Evolutionary conservation across 148 eudicot genomes (phyloP), one percentile per base, ranked within the genome.

Genomic region (Vaccinium vitisidaea): DNA sequence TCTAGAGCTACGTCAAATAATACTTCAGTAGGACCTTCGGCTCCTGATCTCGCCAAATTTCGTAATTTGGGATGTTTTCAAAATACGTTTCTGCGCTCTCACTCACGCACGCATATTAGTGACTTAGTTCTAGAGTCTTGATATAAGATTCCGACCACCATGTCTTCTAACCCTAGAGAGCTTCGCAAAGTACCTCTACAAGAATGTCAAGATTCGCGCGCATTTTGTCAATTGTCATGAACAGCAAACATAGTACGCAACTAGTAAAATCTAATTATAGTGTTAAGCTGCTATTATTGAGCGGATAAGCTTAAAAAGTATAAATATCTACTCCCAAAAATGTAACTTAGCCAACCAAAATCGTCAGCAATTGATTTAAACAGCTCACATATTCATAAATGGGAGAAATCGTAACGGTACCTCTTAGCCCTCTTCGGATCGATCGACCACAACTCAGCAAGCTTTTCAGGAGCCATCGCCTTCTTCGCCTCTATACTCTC

Each of bases 351-450:
- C 61, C 16, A 82, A 50, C 77, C 21, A 69, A 50, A 79, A 6
- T n/a, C 9, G 77, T 61, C 46, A 50, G 39, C 27, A 83, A 39
- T 43, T 25, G 14, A 55, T 74, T 18, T 61, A 39, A 59, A 2
- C 12, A 55, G 58, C 7, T 21, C 39, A 36, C 1, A 36, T 36
- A 36, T 36, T 36, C 16, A 39, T 4, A 61, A 80, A 43, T 19
- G 13, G 27, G 32, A 48, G 43, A 56, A 76, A 9, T 48, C 52
- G 1, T 23, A 58, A 9, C 8, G 9, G 5, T 54, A 94, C 97
- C 97, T 94, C 85, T 95, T 95, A 81, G 98, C 98, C 18, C 97
- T 88, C 84, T 95, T 95, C 18, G 98, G 98, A 90, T 95, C 98
- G 85, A 90, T 79, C 18, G 89, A 84, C 97, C 98, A 95, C 73